These are phyloP conservation scores for Aspergillus sp. DNA, from an alignment of 2,329 filamentous ascomycete genomes.

Conservation along the genomic window DNA sequence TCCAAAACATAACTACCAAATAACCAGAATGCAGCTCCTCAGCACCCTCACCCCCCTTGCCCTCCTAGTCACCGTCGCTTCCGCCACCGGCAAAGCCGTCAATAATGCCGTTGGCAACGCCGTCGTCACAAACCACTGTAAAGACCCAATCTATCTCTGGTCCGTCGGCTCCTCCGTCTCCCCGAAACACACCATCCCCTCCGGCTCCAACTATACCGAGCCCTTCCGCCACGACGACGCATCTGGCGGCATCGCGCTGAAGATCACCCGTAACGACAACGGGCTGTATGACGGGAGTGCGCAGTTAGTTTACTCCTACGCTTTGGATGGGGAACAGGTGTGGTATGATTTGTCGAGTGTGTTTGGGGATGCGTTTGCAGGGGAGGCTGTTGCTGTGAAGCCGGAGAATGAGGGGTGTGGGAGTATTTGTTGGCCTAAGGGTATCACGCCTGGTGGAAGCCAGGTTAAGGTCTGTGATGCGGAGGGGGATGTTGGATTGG, in stretches of 20 bases:
- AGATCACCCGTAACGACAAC: slow-evolving; percentile 31
- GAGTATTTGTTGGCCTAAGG: slow-evolving; percentile 27
- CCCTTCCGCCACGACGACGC: slow-evolving; percentile 26
- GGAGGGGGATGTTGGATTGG: slow-evolving; percentile 21
- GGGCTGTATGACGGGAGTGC: slow-evolving; percentile 31
- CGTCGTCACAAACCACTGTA: slow-evolving; percentile 34
- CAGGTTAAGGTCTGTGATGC: slow-evolving; percentile 25
- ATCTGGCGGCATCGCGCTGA: slow-evolving; percentile 38
- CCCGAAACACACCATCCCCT: slow-evolving; percentile 22
- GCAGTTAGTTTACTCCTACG: slow-evolving; percentile 38
- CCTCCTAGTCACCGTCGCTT: slow-evolving; percentile 11
- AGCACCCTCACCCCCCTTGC: slow-evolving; percentile 19
- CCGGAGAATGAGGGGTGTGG: slow-evolving; percentile 18
- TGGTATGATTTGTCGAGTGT: slow-evolving; percentile 41
- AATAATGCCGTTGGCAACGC: slow-evolving; percentile 27
- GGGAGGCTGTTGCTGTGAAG: slow-evolving; percentile 17
- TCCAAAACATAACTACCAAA: neutral
- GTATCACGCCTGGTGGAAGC: slow-evolving; percentile 23
- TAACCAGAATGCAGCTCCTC: slow-evolving; percentile 27
- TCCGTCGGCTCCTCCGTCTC: slow-evolving; percentile 31
- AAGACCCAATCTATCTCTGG: slow-evolving; percentile 31
- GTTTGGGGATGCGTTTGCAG: slow-evolving; percentile 36
- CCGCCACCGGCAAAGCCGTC: slow-evolving; percentile 31
- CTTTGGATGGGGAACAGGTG: slow-evolving; percentile 28
- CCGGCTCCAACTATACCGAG: slow-evolving; percentile 30